phyloP scores from a whole-genome alignment of 1,284 basidiomycete species.

The Ceratobasidium sp. region DNA sequence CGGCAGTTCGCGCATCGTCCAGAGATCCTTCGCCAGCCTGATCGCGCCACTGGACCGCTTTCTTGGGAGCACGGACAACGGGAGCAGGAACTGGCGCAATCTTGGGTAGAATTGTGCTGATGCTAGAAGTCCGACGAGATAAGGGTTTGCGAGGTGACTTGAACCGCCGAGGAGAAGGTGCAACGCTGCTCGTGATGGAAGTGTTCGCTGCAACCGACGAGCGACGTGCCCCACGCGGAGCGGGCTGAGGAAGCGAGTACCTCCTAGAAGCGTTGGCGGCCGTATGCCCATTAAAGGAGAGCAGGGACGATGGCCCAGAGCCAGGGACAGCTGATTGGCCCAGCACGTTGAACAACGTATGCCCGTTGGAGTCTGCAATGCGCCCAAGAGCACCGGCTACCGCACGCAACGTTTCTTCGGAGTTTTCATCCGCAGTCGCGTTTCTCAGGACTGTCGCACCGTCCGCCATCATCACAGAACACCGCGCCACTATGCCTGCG shows the following conservation, averaged over 20 bases:
- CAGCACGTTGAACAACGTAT: slow-evolving; percentile 69
- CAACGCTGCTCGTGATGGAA: slow-evolving; percentile 50
- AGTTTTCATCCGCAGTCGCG: slow-evolving; percentile 53
- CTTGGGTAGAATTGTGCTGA: slow-evolving; percentile 36
- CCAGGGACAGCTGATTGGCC: slow-evolving; percentile 72
- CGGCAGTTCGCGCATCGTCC: slow-evolving; percentile 68
- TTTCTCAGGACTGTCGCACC: slow-evolving; percentile 66
- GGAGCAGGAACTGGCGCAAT: slow-evolving; percentile 12
- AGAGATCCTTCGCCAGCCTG: slow-evolving; percentile 85
- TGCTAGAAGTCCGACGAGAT: slow-evolving; percentile 41
- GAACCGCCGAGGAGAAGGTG: slow-evolving; percentile 53
- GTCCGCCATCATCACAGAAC: slow-evolving; percentile 76
- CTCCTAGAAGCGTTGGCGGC: slow-evolving; percentile 30
- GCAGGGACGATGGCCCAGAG: slow-evolving; percentile 59
- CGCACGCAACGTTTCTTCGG: slow-evolving; percentile 54
- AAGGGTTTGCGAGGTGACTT: slow-evolving; percentile 74
- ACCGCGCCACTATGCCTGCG: slow-evolving; percentile 81
- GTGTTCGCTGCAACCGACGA: slow-evolving; percentile 49
- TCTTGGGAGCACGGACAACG: slow-evolving; percentile 57
- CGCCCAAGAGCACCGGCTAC: slow-evolving; percentile 64
- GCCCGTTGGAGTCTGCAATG: slow-evolving; percentile 73
- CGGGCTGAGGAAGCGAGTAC: slow-evolving; percentile 24
- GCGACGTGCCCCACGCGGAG: slow-evolving; percentile 48
- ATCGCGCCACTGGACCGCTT: slow-evolving; percentile 90
- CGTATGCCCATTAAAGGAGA: slow-evolving; percentile 48